phyloP scores from a whole-genome alignment of 2,329 filamentous ascomycete genomes.

The Cladosporium oxysporum region DNA sequence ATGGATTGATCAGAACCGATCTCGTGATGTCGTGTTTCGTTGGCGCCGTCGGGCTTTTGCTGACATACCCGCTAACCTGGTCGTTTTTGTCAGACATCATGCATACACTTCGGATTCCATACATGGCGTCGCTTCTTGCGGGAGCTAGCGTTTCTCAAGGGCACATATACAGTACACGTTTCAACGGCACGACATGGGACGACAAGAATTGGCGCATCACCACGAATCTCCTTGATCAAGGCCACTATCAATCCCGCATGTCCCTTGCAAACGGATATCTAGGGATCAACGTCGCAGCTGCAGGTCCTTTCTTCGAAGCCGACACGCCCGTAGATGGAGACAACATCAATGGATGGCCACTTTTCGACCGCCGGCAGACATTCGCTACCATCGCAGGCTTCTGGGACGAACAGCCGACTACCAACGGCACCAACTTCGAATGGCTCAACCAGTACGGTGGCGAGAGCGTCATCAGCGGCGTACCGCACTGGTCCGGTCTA shows the following conservation, averaged over 20 bases:
- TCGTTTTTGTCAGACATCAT: conserved; percentile 5
- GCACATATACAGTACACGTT: conserved; percentile 50
- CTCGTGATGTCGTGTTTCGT: background rate
- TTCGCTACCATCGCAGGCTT: conserved; percentile 71
- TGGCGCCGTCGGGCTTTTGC: background rate
- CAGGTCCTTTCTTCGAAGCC: conserved; percentile 64
- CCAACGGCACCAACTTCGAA: conserved; percentile 63
- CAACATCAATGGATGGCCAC: conserved; percentile 63
- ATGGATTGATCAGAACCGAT: background rate
- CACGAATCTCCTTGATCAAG: conserved; percentile 56
- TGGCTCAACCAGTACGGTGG: conserved; percentile 70
- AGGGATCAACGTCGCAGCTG: conserved; percentile 64
- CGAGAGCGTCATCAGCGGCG: conserved; percentile 69
- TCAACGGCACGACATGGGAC: conserved; percentile 59
- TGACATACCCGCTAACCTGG: background rate
- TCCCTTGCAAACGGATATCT: conserved; percentile 65
- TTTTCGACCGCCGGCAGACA: conserved; percentile 63
- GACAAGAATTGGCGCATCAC: conserved; percentile 58
- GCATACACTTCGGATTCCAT: background rate
- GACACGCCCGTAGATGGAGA: conserved; percentile 58
- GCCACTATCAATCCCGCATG: conserved; percentile 62
- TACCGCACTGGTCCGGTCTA: conserved; percentile 68
- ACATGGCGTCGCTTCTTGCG: background rate
- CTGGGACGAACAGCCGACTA: conserved; percentile 61
- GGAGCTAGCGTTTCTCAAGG: conserved; percentile 16